Conservation (phyloP, 805 yeast species). For the Monosporozyma siamensis region DNA sequence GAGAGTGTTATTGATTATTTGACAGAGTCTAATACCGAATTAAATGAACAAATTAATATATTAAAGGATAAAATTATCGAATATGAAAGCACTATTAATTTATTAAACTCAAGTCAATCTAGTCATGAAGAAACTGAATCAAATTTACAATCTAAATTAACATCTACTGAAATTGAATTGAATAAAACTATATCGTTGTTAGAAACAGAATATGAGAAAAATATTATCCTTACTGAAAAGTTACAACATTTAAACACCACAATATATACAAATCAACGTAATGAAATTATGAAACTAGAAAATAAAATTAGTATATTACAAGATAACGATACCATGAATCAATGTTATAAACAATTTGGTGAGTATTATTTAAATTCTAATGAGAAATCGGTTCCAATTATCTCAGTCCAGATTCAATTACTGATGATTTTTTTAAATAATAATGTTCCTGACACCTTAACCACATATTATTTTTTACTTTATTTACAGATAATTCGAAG, state of each 20-base stretch:
- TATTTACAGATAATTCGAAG: too few species aligned
- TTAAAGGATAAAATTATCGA: conserved; percentile 36
- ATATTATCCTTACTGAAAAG: background rate
- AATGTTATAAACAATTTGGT: background rate
- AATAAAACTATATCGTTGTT: background rate
- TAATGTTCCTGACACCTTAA: too few species aligned
- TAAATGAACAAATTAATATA: conserved; percentile 27
- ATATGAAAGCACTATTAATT: conserved; percentile 12
- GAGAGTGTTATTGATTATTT: conserved; percentile 30
- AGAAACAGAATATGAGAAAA: conserved; percentile 1
- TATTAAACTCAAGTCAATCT: background rate
- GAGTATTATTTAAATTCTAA: background rate
- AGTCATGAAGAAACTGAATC: background rate
- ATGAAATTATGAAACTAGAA: background rate
- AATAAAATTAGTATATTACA: background rate
- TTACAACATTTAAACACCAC: background rate
- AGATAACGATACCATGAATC: background rate
- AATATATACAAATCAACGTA: background rate
- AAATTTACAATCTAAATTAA: background rate
- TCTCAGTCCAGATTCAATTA: background rate
- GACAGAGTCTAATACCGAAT: conserved; percentile 30
- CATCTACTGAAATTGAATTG: background rate
- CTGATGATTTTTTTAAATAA: background rate
- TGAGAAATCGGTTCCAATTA: too few species aligned
- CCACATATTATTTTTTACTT: background rate